Evolutionary conservation across 441 rosid species (phyloP).

Genomic region (Eruca vesicaria): DNA sequence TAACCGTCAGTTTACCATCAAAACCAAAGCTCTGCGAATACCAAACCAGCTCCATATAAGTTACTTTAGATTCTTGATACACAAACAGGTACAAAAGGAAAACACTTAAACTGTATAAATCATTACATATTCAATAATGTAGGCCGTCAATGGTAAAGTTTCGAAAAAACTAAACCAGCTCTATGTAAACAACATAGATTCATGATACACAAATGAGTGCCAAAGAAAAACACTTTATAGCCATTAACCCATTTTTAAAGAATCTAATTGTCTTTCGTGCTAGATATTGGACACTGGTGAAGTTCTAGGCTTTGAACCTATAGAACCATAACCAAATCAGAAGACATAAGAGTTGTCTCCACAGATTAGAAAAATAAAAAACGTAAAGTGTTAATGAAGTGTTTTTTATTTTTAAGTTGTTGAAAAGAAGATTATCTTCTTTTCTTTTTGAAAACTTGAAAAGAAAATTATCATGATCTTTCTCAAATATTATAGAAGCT

Average conservation of each 20-base stretch:
- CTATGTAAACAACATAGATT: neutral
- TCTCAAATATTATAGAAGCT: too few relatives aligned
- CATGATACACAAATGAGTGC: neutral
- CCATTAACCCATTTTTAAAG: neutral
- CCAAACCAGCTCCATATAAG: neutral
- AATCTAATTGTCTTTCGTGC: neutral
- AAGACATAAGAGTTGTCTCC: neutral
- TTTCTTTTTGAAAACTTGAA: too few relatives aligned
- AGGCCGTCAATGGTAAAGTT: too few relatives aligned
- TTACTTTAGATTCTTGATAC: too few relatives aligned
- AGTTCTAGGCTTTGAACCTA: neutral
- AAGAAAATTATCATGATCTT: too few relatives aligned
- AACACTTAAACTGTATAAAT: too few relatives aligned
- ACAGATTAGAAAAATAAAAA: neutral
- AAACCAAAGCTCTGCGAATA: conserved; percentile 71
- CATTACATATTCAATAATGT: too few relatives aligned
- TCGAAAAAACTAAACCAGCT: too few relatives aligned
- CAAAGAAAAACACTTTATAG: neutral
- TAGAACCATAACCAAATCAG: neutral
- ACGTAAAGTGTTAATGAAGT: neutral
- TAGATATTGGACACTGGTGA: neutral
- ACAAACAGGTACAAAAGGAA: too few relatives aligned
- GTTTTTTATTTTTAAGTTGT: too few relatives aligned
- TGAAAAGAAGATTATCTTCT: too few relatives aligned
- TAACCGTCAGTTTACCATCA: conserved; percentile 77